Evolutionary conservation across 2,329 filamentous ascomycete species (phyloP).

Genomic region (Byssochlamys sp.): DNA sequence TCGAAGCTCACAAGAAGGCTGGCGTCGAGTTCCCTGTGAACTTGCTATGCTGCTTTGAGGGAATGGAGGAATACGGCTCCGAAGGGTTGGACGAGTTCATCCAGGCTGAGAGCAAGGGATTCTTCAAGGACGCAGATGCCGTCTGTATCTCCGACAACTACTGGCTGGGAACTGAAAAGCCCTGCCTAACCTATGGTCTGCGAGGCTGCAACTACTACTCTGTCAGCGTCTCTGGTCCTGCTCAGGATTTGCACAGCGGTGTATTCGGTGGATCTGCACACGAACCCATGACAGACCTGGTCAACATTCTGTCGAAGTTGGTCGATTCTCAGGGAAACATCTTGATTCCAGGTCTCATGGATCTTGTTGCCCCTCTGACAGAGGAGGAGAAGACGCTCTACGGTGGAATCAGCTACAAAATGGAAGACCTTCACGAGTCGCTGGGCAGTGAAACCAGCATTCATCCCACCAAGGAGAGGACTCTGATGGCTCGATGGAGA

Average conservation of each 20-base stretch:
- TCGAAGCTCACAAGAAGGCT: conserved; percentile 93
- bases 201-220: conserved; percentile 98
- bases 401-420: conserved; percentile 81
- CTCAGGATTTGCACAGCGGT: conserved; percentile 87
- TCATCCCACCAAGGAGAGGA: conserved; percentile 76
- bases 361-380: conserved; percentile 82
- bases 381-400: conserved; percentile 83
- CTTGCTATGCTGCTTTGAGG: conserved; percentile 97
- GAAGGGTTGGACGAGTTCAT: conserved; percentile 95
- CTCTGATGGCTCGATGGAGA: conserved; percentile 92
- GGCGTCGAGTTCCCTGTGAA: conserved; percentile 93
- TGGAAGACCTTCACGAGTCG: conserved; percentile 88
- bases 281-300: conserved; percentile 95
- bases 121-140: conserved; percentile 89
- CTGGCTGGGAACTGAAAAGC: conserved; percentile 98
- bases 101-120: conserved; percentile 78
- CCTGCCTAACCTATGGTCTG: conserved; percentile 92
- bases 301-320: conserved; percentile 68
- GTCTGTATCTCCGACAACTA: conserved; percentile 99
- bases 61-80: conserved; percentile 98
- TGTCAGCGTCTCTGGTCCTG: conserved; percentile 79
- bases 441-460: conserved; percentile 83
- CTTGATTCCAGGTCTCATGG: conserved; percentile 81
- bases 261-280: conserved; percentile 94
- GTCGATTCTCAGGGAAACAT: conserved; percentile 90